Base-by-base conservation (phyloP, 208 protist species). In the Leishmania mexicana region DNA sequence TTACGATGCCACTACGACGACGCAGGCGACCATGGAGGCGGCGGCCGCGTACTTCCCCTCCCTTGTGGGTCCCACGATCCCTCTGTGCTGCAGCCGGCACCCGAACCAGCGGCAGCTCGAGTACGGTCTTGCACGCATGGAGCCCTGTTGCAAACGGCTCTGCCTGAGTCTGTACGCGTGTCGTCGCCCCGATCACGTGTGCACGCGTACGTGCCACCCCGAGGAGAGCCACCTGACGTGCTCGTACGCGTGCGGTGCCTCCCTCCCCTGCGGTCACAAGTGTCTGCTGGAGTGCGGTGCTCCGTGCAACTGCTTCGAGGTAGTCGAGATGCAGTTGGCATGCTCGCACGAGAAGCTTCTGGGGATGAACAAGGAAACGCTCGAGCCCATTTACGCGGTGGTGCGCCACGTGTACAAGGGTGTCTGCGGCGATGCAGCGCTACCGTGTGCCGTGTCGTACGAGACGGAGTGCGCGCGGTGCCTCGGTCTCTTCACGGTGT, bases 381-480 rank as follows among this genome's bases (percentile, higher is more conserved):
- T 91, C 38, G 85, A 95, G 83, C 92, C 93, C 15, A 93, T 98
- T 68, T 96, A 95, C 81, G 87, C 79, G 15, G 83, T 81, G 3
- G 93, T 96, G 60, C 88, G 87, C 15, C 95, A 98, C 83, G 81
- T 94, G 64, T 98, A 95, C 83, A 89, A 88, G 31, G 95, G 95
- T 28, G 89, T 93, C 42, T 98, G 95, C 80, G 84, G 80, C n/a
- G 92, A 96, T 83, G 78, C 81, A 1, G 64, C 78, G 17, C 79
- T 94, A 62, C 95, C 95, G 40, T 98, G 95, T 73, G 84, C 84
- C 47, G 93, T 96, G 62, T 84, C 91, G 84, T 96, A 92, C 90
- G 70, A 87, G 11, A 93, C 93, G 5, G 91, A 96, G 78, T 98
- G 95, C 78, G 89, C 87, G 53, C 88, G 89, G 7, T 98, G 95